Base-by-base conservation (phyloP, 1,139 yeast genomes). In the Hyphopichia khmerensis region DNA sequence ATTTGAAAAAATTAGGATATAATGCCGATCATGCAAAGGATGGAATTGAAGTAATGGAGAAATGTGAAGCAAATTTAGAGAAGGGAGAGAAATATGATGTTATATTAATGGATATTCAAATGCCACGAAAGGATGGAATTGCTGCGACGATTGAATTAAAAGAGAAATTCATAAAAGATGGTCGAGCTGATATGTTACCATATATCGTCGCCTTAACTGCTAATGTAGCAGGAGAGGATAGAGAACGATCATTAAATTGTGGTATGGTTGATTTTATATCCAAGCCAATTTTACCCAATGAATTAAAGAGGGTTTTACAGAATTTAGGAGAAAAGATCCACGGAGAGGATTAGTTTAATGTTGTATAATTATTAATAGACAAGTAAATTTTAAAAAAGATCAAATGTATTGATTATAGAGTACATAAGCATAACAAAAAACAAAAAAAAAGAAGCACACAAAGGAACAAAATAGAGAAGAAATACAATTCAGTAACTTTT, bases 181-280 rank as follows among this genome's bases (percentile, higher is more conserved):
- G 63, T 8, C 55, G 53, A 24, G 60, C 49, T 31, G 44, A 50
- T 6, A 67, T 62, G 48, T 52, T 72, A 26, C 76, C 80, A 23
- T 67, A 70, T 9, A 65, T 76, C 3, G 72, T 79, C 17, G 82
- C 83, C 11, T 58, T 78, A 48, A 78, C 83, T 0, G 83, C 83
- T 4, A 78, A 77, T 49, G 83, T 79, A 13, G 82, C 80, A 3
- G 77, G 79, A 2, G 82, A 79, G 44, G 83, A 79, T 50, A 60
- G 79, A 36, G 67, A 72, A 44, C 62, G 65, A 44, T 77, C 80
- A 42, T 51, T 77, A 14, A 60, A 68, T 16, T 69, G 75, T 43
- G 83, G 83, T 2, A 79, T 79, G 83, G 64, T 69, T n/a, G 80
- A 76, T 47, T 79, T 77, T 48, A 63, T 79, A 7, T 70, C 80